Percentiles rank a stretch among this genome's conserved stretches.
Evolutionary conservation across 2,329 filamentous ascomycete species (phyloP).

Genomic region (Rutstroemia sp.): DNA sequence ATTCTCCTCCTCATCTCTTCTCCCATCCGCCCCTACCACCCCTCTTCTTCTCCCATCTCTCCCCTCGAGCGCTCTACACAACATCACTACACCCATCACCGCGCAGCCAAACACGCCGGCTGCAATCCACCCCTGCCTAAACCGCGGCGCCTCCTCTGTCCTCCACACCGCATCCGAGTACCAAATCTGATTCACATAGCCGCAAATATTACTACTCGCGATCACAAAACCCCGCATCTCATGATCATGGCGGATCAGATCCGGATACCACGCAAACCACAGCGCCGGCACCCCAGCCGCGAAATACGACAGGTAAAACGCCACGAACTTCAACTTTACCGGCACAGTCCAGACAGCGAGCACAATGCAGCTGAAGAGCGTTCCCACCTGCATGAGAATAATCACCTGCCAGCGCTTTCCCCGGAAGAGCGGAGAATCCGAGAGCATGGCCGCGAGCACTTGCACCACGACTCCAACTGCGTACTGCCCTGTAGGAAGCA

Average conservation of each 20-base stretch:
- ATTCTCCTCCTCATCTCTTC: no score
- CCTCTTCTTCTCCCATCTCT: conserved; percentile 7
- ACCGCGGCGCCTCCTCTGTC: conserved; percentile 17
- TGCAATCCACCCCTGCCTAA: conserved; percentile 17
- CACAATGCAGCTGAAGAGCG: conserved; percentile 9
- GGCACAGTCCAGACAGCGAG: no score
- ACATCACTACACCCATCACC: background rate
- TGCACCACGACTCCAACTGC: conserved; percentile 17
- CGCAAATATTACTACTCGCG: conserved; percentile 17
- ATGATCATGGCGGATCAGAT: no score
- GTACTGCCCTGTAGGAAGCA: conserved; percentile 19
- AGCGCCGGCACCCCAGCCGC: no score
- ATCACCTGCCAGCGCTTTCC: conserved; percentile 23
- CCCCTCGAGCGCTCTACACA: conserved; percentile 5
- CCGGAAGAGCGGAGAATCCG: conserved; percentile 19
- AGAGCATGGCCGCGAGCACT: conserved; percentile 20
- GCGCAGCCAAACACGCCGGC: conserved; percentile 9
- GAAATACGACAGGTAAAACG: no score
- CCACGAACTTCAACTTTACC: no score
- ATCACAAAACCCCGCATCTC: conserved; percentile 19
- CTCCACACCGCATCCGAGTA: conserved; percentile 21
- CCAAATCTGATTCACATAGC: conserved; percentile 22
- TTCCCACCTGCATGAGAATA: conserved; percentile 18
- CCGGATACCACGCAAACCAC: no score
- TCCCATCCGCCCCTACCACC: background rate